Base-by-base conservation (phyloP, 768 basidiomycete genomes). In the Hericium erinaceus region DNA sequence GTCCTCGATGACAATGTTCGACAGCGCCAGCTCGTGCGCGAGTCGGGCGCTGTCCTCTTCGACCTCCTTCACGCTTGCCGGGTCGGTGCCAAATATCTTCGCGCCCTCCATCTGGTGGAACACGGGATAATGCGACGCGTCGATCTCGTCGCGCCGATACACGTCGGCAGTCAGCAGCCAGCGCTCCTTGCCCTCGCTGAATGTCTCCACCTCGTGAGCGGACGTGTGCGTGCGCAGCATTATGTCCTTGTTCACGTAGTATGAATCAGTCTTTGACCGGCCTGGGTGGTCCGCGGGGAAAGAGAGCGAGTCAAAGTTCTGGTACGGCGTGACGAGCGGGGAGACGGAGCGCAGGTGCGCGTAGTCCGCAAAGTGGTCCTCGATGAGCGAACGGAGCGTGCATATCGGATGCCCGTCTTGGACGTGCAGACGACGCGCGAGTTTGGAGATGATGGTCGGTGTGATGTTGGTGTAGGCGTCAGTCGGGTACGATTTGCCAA, bases 41-140 rank as follows among this genome's bases (percentile, higher is more conserved):
- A 97, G 77, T 41, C 75, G 73, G 40, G 70, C 80, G 62, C 92
- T 98, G 65, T 94, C 83, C 61, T 82, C 81, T 53, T 82, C 75
- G 18, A 95, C 77, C 56, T 84, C 78, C 56, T 77, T 75, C 73
- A 87, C 74, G 0, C 80, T 81, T 10, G 73, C 65, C 41, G 77
- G 65, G 60, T 87, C 75, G 22, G 81, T 78, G 38, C 78, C 71
- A 68, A 93, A 92, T 56, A 98, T 84, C 37, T 84, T 75, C 12
- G 94, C 92, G 33, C 95, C 97, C 68, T 99, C 97, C 73, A 97
- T 92, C 73, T 99, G 97, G 72, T 99, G 97, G 68, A 99, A 99
- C 39, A 97, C 91, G 5, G 97, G 97, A 69, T 98, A 97, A 68
- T 99, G 97, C 9, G 89, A 90, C 12, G 82, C 80, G 74, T 99